phyloP scores from a whole-genome alignment of 2,329 filamentous ascomycete genomes.

The Fusarium staphyleae region DNA sequence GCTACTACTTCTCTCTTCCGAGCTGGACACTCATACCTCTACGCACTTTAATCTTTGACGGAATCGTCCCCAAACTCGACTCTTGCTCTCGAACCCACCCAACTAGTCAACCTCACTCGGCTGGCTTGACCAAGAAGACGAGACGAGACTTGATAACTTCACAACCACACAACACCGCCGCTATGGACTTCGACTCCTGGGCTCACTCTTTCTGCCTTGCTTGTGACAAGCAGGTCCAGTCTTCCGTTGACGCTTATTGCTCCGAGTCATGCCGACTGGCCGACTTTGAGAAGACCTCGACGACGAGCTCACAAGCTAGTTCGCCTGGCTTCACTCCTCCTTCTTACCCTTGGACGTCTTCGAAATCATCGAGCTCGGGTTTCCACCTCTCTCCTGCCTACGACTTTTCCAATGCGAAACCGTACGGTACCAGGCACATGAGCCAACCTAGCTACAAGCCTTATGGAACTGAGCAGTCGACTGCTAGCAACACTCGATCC shows the following conservation, averaged over 20 bases:
- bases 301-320: slow-evolving; percentile 63
- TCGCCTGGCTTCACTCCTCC: slow-evolving; percentile 61
- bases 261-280: slow-evolving; percentile 89
- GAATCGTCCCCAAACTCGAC: slow-evolving; percentile 19
- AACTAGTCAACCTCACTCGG: slow-evolving; percentile 8
- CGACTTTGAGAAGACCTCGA: slow-evolving; percentile 78
- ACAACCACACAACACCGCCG: slow-evolving; percentile 38
- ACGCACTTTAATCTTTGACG: neutral
- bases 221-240: slow-evolving; percentile 82
- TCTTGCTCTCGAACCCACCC: slow-evolving; percentile 19
- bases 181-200: slow-evolving; percentile 71
- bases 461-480: slow-evolving; percentile 31
- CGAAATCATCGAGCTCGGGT: slow-evolving; percentile 48
- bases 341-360: slow-evolving; percentile 58
- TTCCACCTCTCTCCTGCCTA: slow-evolving; percentile 78
- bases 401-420: slow-evolving; percentile 72
- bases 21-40: neutral
- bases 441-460: slow-evolving; percentile 39
- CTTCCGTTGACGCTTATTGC: slow-evolving; percentile 83
- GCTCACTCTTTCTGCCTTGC: slow-evolving; percentile 91
- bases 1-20: slow-evolving; percentile 26
- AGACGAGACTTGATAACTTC: slow-evolving; percentile 13
- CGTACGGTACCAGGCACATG: slow-evolving; percentile 60
- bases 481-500: slow-evolving; percentile 46
- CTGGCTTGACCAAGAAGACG: slow-evolving; percentile 11